These are phyloP conservation scores for Penicillium angulare DNA, from an alignment of 495 filamentous ascomycete genomes.

Conservation along the genomic window DNA sequence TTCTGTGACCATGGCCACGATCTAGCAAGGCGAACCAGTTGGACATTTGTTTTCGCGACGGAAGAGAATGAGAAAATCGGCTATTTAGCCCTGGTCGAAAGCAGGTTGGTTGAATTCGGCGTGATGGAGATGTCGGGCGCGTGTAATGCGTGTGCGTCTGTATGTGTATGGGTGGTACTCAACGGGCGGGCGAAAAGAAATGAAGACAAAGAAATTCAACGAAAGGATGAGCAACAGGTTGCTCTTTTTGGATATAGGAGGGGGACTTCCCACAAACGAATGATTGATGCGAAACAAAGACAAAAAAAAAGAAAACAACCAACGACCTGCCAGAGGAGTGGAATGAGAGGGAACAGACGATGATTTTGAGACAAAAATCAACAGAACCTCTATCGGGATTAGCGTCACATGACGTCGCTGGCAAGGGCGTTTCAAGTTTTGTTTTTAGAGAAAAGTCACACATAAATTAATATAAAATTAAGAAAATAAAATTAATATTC, in stretches of 20 bases:
- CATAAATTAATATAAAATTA: too few species aligned
- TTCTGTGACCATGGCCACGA: slow-evolving; percentile 54
- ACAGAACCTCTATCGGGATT: slow-evolving; percentile 22
- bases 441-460: too few species aligned
- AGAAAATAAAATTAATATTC: too few species aligned
- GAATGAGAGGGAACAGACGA: slow-evolving; percentile 22
- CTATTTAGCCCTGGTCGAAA: neutral
- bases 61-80: slow-evolving; percentile 4
- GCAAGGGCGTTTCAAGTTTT: slow-evolving; percentile 1
- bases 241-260: slow-evolving; percentile 2
- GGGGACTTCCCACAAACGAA: neutral
- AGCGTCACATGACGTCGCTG: slow-evolving; percentile 29
- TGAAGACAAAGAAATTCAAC: neutral
- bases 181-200: slow-evolving; percentile 3
- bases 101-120: neutral
- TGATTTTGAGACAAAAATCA: slow-evolving; percentile 30
- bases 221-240: slow-evolving; percentile 8
- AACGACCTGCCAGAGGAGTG: slow-evolving; percentile 30
- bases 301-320: slow-evolving; percentile 7
- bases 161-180: neutral
- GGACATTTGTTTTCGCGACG: slow-evolving; percentile 43
- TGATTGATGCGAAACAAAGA: slow-evolving; percentile 8
- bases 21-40: slow-evolving; percentile 39
- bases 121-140: slow-evolving; percentile 1
- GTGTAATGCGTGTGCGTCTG: neutral